These are phyloP conservation scores for Clarireedia hainanense DNA, from an alignment of 2,329 filamentous ascomycete genomes.

Conservation along the genomic window DNA sequence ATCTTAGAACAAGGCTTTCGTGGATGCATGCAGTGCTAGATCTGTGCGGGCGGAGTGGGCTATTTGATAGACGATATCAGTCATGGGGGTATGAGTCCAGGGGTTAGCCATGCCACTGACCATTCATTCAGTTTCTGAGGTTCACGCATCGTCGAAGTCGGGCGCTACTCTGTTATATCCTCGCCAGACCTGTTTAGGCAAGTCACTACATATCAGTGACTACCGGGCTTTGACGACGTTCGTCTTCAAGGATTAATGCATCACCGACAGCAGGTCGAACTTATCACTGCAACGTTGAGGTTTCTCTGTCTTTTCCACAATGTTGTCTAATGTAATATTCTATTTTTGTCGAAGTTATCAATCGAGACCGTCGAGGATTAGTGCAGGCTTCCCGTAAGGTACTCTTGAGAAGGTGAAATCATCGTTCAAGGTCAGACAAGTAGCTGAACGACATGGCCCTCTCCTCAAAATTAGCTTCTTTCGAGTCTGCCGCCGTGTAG, in stretches of 20 bases:
- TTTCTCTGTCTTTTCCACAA: neutral
- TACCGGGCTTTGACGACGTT: neutral
- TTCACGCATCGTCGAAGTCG: neutral
- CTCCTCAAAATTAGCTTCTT: too few relatives aligned
- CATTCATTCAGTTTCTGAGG: neutral
- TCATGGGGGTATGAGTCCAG: neutral
- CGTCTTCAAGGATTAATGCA: neutral
- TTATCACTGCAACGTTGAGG: neutral
- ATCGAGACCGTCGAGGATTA: neutral
- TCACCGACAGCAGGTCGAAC: neutral
- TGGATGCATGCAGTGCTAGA: too few relatives aligned
- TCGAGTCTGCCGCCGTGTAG: too few relatives aligned
- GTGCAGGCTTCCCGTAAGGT: too few relatives aligned
- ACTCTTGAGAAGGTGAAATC: too few relatives aligned
- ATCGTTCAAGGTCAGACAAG: too few relatives aligned
- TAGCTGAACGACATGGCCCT: too few relatives aligned
- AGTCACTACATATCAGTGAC: neutral
- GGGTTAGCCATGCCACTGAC: neutral
- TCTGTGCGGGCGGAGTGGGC: too few relatives aligned
- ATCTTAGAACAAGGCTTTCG: too few relatives aligned
- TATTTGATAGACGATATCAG: too few relatives aligned
- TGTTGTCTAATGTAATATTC: neutral
- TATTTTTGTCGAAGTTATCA: neutral
- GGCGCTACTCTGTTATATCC: neutral
- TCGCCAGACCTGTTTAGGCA: neutral